Evolutionary conservation across 2,329 filamentous ascomycete genomes (phyloP).

Genomic region (Hymenoscyphus albidus): DNA sequence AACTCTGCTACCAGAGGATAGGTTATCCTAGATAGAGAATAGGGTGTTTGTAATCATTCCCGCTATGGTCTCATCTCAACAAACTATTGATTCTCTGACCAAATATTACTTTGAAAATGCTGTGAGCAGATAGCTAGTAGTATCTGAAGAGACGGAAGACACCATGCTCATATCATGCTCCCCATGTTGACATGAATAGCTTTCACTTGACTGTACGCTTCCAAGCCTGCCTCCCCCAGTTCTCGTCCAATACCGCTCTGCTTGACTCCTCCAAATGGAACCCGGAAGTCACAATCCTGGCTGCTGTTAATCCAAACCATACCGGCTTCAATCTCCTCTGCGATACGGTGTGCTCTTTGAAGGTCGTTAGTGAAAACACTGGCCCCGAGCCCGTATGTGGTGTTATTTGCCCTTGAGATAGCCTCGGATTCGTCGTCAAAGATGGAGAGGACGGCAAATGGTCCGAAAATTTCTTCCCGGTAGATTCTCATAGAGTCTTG

Average conservation of each 20-base stretch:
- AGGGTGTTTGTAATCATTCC: too few relatives aligned
- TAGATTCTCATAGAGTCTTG: conserved; percentile 45
- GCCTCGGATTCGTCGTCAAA: conserved; percentile 90
- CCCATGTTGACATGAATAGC: too few relatives aligned
- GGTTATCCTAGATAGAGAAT: too few relatives aligned
- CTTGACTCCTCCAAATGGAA: conserved; percentile 56
- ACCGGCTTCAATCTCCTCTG: conserved; percentile 72
- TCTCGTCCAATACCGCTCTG: conserved; percentile 53
- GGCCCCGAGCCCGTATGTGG: conserved; percentile 84
- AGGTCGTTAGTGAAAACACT: conserved; percentile 81
- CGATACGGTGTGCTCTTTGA: conserved; percentile 56
- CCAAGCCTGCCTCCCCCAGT: conserved; percentile 50
- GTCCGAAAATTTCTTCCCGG: conserved; percentile 90
- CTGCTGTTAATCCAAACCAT: conserved; percentile 87
- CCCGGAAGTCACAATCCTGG: conserved; percentile 50
- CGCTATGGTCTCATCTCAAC: too few relatives aligned
- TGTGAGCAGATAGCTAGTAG: too few relatives aligned
- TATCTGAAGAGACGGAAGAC: too few relatives aligned
- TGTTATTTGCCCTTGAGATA: conserved; percentile 72
- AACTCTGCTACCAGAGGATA: too few relatives aligned
- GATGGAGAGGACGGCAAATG: conserved; percentile 82
- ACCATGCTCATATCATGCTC: too few relatives aligned
- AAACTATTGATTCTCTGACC: too few relatives aligned
- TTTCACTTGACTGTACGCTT: conserved; percentile 36
- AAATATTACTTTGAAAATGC: too few relatives aligned